phyloP scores from a whole-genome alignment of 306 rosid species.

The Vigna unguiculata region DNA sequence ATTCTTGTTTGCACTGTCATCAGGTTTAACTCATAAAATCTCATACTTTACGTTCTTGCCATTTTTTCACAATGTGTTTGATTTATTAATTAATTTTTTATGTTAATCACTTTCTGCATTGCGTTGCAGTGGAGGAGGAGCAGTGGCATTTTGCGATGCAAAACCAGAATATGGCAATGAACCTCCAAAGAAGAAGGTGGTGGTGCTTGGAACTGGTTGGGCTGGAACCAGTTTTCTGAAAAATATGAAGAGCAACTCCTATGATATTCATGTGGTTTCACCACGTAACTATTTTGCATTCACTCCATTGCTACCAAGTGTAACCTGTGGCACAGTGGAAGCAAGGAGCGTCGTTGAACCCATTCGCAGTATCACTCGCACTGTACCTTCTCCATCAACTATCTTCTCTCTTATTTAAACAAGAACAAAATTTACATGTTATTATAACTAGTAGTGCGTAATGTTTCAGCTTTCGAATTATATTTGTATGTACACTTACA shows the following conservation, averaged over 20 bases:
- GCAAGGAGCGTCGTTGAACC: slow-evolving; percentile 96
- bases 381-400: slow-evolving; percentile 51
- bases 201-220: slow-evolving; percentile 98
- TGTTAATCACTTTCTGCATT: not conserved
- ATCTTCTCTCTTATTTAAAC: not conserved
- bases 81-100: not conserved
- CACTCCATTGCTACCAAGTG: slow-evolving; percentile 94
- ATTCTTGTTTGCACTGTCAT: slow-evolving; percentile 75
- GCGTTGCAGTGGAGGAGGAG: slow-evolving; percentile 74
- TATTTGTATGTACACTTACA: not conserved
- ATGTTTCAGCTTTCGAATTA: not conserved
- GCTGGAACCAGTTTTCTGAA: slow-evolving; percentile 92
- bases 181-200: slow-evolving; percentile 68
- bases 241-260: slow-evolving; percentile 59
- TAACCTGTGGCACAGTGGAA: slow-evolving; percentile 92
- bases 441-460: too few relatives aligned
- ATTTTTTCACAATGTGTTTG: not conserved
- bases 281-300: slow-evolving; percentile 96
- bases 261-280: slow-evolving; percentile 85
- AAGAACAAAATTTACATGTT: not conserved
- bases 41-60: not conserved
- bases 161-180: slow-evolving; percentile 35
- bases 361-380: slow-evolving; percentile 68
- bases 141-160: slow-evolving; percentile 73
- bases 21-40: slow-evolving; percentile 54